Conservation (phyloP, 352 stramenopile genomes). For the Pythium scleroteichum region DNA sequence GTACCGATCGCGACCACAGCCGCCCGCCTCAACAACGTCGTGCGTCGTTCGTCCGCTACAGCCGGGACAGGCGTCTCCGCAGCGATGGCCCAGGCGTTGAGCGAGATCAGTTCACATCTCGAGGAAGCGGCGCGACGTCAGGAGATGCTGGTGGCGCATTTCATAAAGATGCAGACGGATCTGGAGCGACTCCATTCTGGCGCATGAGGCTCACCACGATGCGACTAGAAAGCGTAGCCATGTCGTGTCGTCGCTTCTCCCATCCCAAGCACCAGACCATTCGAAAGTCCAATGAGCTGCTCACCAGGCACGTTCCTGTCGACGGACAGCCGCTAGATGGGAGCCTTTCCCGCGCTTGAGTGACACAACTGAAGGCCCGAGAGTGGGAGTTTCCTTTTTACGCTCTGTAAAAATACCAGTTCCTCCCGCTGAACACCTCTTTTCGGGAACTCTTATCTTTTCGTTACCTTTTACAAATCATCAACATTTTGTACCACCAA, state of each 20-base stretch:
- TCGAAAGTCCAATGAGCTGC: slow-evolving; percentile 9
- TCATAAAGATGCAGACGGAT: slow-evolving; percentile 39
- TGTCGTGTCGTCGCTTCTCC: not conserved
- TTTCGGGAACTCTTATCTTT: not conserved
- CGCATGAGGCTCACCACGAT: too few species aligned
- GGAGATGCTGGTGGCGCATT: slow-evolving; percentile 41
- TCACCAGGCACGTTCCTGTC: slow-evolving; percentile 15
- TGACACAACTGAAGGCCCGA: slow-evolving; percentile 11
- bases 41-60: slow-evolving; percentile 23
- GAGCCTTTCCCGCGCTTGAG: slow-evolving; percentile 11
- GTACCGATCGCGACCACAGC: slow-evolving; percentile 35
- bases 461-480: too few species aligned
- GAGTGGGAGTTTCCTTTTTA: slow-evolving; percentile 1
- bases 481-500: too few species aligned
- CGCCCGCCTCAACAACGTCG: slow-evolving; percentile 35
- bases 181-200: slow-evolving; percentile 25
- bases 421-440: too few species aligned
- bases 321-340: slow-evolving; percentile 10
- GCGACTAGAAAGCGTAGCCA: slow-evolving; percentile 8
- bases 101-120: slow-evolving; percentile 38
- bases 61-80: slow-evolving; percentile 27
- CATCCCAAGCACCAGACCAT: too few species aligned
- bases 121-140: slow-evolving; percentile 52
- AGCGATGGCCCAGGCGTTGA: slow-evolving; percentile 47
- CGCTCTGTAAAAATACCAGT: not conserved